phyloP scores from a whole-genome alignment of 371 early-diverging fungal genomes.

The Mucor circinelloides region DNA sequence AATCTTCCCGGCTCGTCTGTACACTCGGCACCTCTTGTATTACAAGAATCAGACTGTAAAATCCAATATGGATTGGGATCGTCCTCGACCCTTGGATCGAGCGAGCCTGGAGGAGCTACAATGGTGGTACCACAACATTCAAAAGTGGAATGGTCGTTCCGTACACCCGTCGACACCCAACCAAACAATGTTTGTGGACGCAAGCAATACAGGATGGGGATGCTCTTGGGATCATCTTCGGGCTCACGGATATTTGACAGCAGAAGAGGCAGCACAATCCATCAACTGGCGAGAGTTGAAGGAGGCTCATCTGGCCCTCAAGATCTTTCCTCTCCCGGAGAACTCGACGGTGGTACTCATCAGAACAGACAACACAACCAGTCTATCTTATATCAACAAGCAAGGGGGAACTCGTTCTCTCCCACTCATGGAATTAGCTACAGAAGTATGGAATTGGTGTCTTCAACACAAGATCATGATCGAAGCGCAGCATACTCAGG shows the following conservation, averaged over 20 bases:
- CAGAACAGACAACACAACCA: too few relatives aligned
- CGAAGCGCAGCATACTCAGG: slow-evolving; percentile 14
- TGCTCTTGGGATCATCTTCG: slow-evolving; percentile 1
- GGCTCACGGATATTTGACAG: slow-evolving; percentile 19
- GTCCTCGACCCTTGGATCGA: not conserved
- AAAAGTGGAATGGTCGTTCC: slow-evolving; percentile 15
- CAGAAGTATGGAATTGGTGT: slow-evolving; percentile 24
- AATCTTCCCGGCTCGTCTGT: slow-evolving; percentile 10
- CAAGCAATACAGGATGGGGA: slow-evolving; percentile 22
- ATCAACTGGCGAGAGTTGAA: slow-evolving; percentile 29
- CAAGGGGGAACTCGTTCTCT: not conserved
- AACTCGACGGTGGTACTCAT: too few relatives aligned
- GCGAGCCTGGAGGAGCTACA: not conserved
- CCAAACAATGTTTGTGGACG: slow-evolving; percentile 16
- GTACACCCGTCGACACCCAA: slow-evolving; percentile 1
- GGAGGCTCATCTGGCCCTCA: too few relatives aligned
- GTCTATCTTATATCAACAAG: not conserved
- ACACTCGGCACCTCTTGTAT: slow-evolving; percentile 16
- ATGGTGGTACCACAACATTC: slow-evolving; percentile 10
- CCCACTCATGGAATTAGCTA: slow-evolving; percentile 20
- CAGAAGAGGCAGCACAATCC: slow-evolving; percentile 9
- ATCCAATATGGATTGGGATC: not conserved
- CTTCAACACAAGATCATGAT: slow-evolving; percentile 10
- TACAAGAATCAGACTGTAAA: slow-evolving; percentile 14
- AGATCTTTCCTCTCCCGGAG: too few relatives aligned